Percentiles rank a stretch among this genome's conserved stretches.
Conservation (phyloP, 148 eudicot species). For the Mesembryanthemum crystallinum region DNA sequence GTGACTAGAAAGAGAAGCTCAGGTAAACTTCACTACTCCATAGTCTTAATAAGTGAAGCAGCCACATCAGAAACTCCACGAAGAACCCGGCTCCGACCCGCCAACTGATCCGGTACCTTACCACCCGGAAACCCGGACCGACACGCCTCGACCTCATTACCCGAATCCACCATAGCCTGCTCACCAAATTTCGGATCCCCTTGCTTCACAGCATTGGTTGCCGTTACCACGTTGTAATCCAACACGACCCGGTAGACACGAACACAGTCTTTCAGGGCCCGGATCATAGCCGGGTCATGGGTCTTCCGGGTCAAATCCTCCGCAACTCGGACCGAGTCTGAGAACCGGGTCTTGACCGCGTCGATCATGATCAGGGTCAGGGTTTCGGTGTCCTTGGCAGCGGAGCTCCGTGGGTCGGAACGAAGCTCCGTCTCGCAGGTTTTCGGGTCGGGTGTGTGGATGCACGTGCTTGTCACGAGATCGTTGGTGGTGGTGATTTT, state of each 20-base stretch:
- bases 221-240: slow-evolving; percentile 20
- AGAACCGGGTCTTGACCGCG: slow-evolving; percentile 31
- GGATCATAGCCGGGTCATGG: slow-evolving; percentile 16
- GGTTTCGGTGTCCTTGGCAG: slow-evolving; percentile 19
- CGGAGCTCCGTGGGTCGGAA: slow-evolving; percentile 41
- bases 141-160: slow-evolving; percentile 38
- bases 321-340: slow-evolving; percentile 22
- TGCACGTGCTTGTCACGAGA: slow-evolving; percentile 28
- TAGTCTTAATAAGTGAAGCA: slow-evolving; percentile 35
- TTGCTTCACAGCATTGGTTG: slow-evolving; percentile 30
- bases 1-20: too few species aligned
- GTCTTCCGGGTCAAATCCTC: slow-evolving; percentile 24
- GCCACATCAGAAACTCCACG: slow-evolving; percentile 40
- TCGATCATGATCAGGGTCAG: slow-evolving; percentile 39
- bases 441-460: slow-evolving; percentile 33
- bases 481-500: slow-evolving; percentile 23
- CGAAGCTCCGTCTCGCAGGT: slow-evolving; percentile 37
- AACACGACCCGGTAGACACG: slow-evolving; percentile 24
- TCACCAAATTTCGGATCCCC: slow-evolving; percentile 50
- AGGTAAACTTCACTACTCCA: slow-evolving; percentile 23
- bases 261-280: slow-evolving; percentile 29
- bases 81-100: slow-evolving; percentile 24
- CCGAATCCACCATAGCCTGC: slow-evolving; percentile 43
- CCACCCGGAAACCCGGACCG: slow-evolving; percentile 13
- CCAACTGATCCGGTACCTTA: slow-evolving; percentile 20